A percentile compares a stretch with the other conserved stretches of the same genome.
These are phyloP conservation scores for Vanrija humicola DNA, from an alignment of 1,284 basidiomycete genomes.

Conservation along the genomic window DNA sequence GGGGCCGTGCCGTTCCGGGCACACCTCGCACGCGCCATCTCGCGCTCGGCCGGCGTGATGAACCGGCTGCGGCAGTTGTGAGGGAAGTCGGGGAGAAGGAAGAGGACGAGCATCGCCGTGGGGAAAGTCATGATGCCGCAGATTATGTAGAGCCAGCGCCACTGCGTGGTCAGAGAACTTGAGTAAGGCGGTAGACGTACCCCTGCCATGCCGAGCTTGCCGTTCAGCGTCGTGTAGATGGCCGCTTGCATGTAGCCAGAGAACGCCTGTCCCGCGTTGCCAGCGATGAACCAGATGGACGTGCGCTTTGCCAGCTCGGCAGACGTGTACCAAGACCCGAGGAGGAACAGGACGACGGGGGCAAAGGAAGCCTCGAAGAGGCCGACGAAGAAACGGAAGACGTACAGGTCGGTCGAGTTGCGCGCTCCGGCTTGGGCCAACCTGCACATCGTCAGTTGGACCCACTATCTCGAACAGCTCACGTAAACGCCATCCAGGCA, in stretches of 20 bases:
- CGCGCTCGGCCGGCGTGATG: constrained; percentile 14
- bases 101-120: constrained; percentile 28
- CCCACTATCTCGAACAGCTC: no score
- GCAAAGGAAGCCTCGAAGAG: constrained; percentile 29
- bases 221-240: constrained; percentile 37
- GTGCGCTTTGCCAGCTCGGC: constrained; percentile 10
- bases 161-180: constrained; percentile 7
- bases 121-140: no score
- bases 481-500: constrained; percentile 22
- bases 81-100: constrained; percentile 44
- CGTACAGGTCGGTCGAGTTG: constrained; percentile 19
- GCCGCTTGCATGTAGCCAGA: constrained; percentile 46
- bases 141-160: constrained; percentile 42
- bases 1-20: not conserved
- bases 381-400: constrained; percentile 21
- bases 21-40: constrained; percentile 15
- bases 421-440: constrained; percentile 14
- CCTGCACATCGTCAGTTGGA: no score
- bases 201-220: constrained; percentile 37
- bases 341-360: constrained; percentile 25
- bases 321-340: constrained; percentile 15
- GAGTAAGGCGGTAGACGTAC: no score
- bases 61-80: constrained; percentile 36
- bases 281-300: constrained; percentile 42
- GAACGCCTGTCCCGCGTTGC: constrained; percentile 45